Conservation (phyloP, 257 asterid species). For the Plantago elongata region DNA sequence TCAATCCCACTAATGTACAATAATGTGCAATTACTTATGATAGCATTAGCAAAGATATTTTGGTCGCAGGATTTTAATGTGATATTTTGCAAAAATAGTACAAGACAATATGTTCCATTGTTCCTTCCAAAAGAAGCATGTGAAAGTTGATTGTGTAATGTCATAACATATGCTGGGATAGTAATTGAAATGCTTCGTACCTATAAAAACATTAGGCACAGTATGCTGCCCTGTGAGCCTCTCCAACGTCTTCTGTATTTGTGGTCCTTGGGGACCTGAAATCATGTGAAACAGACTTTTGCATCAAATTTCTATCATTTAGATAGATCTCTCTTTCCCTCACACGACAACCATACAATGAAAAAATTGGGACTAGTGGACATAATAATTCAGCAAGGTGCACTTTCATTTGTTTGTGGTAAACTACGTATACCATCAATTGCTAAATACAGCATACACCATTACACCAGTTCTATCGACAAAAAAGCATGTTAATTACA, state of each 20-base stretch:
- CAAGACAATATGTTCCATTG: background rate
- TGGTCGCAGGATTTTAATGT: background rate
- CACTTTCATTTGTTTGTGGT: background rate
- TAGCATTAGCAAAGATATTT: background rate
- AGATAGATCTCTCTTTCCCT: background rate
- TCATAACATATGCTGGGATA: background rate
- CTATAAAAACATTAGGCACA: constrained; percentile 93
- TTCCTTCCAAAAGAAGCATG: background rate
- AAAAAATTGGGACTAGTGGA: background rate
- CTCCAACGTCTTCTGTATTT: constrained; percentile 71
- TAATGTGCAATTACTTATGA: background rate
- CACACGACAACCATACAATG: background rate
- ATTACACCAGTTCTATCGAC: too few species aligned
- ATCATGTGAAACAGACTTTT: constrained; percentile 8
- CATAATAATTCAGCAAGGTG: background rate
- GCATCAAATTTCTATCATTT: background rate
- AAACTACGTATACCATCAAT: background rate
- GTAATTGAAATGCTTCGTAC: constrained; percentile 34
- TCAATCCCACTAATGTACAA: background rate
- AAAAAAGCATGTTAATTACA: too few species aligned
- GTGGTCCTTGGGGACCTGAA: constrained; percentile 81
- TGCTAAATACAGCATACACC: too few species aligned
- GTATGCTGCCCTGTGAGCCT: constrained; percentile 85
- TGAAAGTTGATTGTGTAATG: background rate
- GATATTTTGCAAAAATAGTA: background rate